Evolutionary conservation across 2,329 filamentous ascomycete genomes (phyloP).

Genomic region (Trichoderma atrobrunneum): DNA sequence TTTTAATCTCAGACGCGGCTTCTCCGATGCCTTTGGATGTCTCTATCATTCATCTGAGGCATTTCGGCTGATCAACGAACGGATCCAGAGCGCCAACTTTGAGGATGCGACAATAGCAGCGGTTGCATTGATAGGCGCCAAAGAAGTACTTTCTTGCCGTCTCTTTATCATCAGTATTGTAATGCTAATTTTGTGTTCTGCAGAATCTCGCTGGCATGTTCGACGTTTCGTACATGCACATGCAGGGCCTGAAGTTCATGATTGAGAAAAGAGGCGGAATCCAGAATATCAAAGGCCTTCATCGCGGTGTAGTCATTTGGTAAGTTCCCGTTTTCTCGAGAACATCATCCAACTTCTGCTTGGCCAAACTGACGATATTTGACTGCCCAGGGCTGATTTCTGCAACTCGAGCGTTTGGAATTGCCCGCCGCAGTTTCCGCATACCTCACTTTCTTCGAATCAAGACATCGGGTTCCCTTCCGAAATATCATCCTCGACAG

Average conservation of each 20-base stretch:
- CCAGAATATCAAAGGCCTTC: not conserved
- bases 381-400: not conserved
- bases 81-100: not conserved
- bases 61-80: conserved; percentile 7
- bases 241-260: conserved; percentile 8
- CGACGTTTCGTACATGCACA: conserved; percentile 7
- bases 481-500: not conserved
- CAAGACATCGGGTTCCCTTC: not conserved
- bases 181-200: not conserved
- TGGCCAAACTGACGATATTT: not conserved
- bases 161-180: too few relatives aligned
- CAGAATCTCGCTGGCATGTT: conserved; percentile 12
- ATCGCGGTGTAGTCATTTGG: conserved; percentile 1
- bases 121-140: not conserved
- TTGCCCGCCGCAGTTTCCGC: not conserved
- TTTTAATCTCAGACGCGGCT: not conserved
- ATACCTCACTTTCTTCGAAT: not conserved
- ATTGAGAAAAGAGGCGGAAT: not conserved
- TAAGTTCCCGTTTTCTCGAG: not conserved
- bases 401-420: conserved; percentile 10
- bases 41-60: conserved; percentile 12
- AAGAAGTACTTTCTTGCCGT: not conserved
- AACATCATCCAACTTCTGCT: not conserved
- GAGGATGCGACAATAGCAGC: conserved; percentile 10
- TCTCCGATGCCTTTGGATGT: not conserved